Evolutionary conservation across 805 yeast genomes (phyloP).

Genomic region (Tanozyma kutaoensis): DNA sequence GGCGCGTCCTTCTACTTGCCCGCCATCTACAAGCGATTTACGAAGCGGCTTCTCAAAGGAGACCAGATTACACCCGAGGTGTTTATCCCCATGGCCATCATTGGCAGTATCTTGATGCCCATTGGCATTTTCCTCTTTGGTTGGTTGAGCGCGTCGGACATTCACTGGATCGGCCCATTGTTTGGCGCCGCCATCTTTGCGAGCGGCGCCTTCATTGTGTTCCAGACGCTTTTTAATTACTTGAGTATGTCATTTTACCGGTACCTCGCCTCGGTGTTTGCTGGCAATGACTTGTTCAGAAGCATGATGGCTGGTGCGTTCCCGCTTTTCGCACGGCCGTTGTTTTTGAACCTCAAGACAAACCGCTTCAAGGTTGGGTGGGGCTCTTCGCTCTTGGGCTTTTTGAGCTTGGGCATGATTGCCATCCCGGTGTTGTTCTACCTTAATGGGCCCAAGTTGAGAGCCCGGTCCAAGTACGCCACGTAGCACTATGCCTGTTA

Average conservation of each 20-base stretch:
- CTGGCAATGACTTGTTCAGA: slow-evolving; percentile 40
- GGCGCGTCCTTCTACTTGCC: slow-evolving; percentile 20
- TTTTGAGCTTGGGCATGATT: slow-evolving; percentile 28
- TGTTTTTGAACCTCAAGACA: slow-evolving; percentile 16
- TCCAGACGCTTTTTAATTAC: slow-evolving; percentile 40
- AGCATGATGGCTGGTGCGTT: slow-evolving; percentile 42
- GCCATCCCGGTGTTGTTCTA: slow-evolving; percentile 34
- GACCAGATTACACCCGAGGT: slow-evolving; percentile 25
- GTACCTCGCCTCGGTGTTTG: slow-evolving; percentile 45
- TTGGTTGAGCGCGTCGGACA: slow-evolving; percentile 28
- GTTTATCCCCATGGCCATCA: slow-evolving; percentile 25
- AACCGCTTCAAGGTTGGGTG: slow-evolving; percentile 39
- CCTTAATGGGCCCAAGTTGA: slow-evolving; percentile 28
- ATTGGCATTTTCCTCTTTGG: slow-evolving; percentile 34
- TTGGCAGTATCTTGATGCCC: slow-evolving; percentile 29
- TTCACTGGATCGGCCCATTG: slow-evolving; percentile 39
- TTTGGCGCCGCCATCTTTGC: slow-evolving; percentile 29
- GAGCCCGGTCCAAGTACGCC: slow-evolving; percentile 27
- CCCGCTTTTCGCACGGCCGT: slow-evolving; percentile 50
- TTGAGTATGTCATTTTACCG: slow-evolving; percentile 34
- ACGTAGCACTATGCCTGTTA: no score
- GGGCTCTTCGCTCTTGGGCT: slow-evolving; percentile 38
- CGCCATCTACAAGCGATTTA: slow-evolving; percentile 11
- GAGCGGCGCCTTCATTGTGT: slow-evolving; percentile 27
- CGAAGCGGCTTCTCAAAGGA: slow-evolving; percentile 9